Conservation (phyloP, 345 rosid species). For the Melastoma malabathricum region DNA sequence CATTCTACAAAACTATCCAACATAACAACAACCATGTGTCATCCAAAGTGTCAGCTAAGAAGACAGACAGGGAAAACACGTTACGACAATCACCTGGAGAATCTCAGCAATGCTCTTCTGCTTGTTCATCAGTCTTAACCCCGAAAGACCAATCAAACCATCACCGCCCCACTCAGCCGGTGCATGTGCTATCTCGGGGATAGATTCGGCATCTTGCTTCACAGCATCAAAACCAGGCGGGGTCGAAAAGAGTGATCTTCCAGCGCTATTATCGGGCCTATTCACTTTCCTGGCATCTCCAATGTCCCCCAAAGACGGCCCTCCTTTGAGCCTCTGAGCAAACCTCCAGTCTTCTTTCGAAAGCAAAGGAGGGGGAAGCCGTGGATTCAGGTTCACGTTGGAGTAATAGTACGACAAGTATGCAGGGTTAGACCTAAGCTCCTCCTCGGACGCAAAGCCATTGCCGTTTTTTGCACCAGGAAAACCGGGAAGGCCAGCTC, state of each 20-base stretch:
- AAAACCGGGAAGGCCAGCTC: constrained; percentile 27
- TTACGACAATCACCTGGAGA: constrained; percentile 44
- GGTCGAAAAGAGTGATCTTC: constrained; percentile 50
- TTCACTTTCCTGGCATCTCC: constrained; percentile 59
- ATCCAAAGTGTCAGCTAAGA: neutral
- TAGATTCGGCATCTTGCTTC: constrained; percentile 41
- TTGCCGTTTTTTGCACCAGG: constrained; percentile 29
- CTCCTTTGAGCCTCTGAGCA: constrained; percentile 63
- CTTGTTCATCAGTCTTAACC: constrained; percentile 51
- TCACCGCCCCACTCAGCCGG: constrained; percentile 66
- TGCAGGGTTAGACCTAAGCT: constrained; percentile 72
- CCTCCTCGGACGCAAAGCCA: constrained; percentile 44
- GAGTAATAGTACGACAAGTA: constrained; percentile 58
- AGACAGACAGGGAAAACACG: no score
- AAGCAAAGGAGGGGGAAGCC: constrained; percentile 81
- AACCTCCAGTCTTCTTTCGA: constrained; percentile 83
- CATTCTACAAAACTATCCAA: no score
- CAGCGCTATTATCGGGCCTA: constrained; percentile 25
- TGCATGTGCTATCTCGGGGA: constrained; percentile 23
- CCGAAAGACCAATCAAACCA: constrained; percentile 68
- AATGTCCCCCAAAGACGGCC: constrained; percentile 46
- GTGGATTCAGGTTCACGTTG: constrained; percentile 72
- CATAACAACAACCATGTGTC: no score
- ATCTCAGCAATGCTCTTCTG: constrained; percentile 69
- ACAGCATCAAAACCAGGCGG: constrained; percentile 69